These are phyloP conservation scores for Exserohilum turcica DNA, from an alignment of 2,329 filamentous ascomycete genomes.

Conservation along the genomic window DNA sequence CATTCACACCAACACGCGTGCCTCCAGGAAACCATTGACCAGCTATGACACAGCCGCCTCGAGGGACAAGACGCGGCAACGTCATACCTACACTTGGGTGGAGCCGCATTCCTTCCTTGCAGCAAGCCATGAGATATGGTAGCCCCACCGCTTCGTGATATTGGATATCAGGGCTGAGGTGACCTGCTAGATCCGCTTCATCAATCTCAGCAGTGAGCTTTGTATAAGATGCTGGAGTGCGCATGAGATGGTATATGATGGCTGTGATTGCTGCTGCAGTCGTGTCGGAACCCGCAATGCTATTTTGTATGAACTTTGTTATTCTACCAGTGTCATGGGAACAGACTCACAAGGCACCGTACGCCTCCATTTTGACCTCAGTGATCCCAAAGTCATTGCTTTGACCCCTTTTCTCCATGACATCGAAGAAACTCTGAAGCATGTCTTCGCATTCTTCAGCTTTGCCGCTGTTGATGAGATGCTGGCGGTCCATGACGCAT, in stretches of 20 bases:
- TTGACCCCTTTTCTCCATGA: not conserved
- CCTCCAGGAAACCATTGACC: constrained; percentile 67
- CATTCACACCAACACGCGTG: constrained; percentile 72
- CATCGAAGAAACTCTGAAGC: not conserved
- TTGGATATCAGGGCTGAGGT: constrained; percentile 43
- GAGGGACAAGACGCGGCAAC: constrained; percentile 72
- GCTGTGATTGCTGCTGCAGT: constrained; percentile 73
- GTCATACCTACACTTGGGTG: constrained; percentile 74
- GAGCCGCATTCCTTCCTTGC: constrained; percentile 76
- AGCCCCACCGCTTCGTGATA: constrained; percentile 68
- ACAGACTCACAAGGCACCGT: constrained; percentile 1
- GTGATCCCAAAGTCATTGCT: constrained; percentile 1
- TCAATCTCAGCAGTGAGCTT: constrained; percentile 67
- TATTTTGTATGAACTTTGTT: not conserved
- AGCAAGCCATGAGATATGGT: constrained; percentile 73
- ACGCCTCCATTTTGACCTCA: constrained; percentile 6
- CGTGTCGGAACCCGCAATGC: constrained; percentile 50
- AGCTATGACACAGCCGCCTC: constrained; percentile 64
- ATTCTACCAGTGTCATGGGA: constrained; percentile 57
- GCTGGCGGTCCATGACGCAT: not conserved
- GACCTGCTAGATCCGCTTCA: constrained; percentile 55
- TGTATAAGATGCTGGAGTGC: constrained; percentile 60
- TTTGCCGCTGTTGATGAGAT: not conserved
- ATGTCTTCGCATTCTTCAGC: not conserved
- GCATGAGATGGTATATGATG: constrained; percentile 73